These are phyloP conservation scores for Kalanchoe fedtschenkoi DNA, from an alignment of 164 flowering plant genomes.

Conservation along the genomic window DNA sequence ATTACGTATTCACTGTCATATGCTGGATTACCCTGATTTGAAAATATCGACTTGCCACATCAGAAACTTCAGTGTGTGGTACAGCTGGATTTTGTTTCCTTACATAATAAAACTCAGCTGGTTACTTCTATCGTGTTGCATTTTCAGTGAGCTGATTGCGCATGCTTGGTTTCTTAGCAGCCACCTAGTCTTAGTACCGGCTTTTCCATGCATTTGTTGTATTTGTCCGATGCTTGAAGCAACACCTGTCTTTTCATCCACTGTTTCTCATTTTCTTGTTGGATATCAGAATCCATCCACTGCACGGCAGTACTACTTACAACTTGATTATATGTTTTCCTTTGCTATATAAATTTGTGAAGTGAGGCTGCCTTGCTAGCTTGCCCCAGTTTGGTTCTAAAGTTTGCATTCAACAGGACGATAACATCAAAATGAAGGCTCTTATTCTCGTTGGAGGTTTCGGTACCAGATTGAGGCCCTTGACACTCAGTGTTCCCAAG, in stretches of 20 bases:
- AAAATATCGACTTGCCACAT: constrained; percentile 9
- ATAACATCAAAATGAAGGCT: constrained; percentile 72
- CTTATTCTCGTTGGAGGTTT: constrained; percentile 98
- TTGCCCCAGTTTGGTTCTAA: constrained; percentile 8
- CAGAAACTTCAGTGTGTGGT: constrained; percentile 13
- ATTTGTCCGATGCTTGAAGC: constrained; percentile 7
- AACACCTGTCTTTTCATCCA: constrained; percentile 11
- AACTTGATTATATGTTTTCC: no score
- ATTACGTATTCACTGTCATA: constrained; percentile 6
- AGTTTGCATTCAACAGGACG: constrained; percentile 19
- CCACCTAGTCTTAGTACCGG: constrained; percentile 1
- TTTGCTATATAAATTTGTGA: background rate
- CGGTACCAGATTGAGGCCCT: constrained; percentile 94
- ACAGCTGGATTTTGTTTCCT: constrained; percentile 19
- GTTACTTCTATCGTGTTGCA: background rate
- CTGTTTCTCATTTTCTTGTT: constrained; percentile 1
- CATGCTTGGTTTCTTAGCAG: background rate
- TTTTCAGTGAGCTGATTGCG: constrained; percentile 2
- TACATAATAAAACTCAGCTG: background rate
- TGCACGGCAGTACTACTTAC: background rate
- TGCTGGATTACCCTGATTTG: constrained; percentile 1
- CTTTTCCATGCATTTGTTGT: constrained; percentile 11
- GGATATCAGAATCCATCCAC: background rate
- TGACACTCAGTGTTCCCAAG: constrained; percentile 94
- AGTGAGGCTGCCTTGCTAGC: background rate